phyloP scores from a whole-genome alignment of 2,329 filamentous ascomycete species.

The Bisporella sp. region DNA sequence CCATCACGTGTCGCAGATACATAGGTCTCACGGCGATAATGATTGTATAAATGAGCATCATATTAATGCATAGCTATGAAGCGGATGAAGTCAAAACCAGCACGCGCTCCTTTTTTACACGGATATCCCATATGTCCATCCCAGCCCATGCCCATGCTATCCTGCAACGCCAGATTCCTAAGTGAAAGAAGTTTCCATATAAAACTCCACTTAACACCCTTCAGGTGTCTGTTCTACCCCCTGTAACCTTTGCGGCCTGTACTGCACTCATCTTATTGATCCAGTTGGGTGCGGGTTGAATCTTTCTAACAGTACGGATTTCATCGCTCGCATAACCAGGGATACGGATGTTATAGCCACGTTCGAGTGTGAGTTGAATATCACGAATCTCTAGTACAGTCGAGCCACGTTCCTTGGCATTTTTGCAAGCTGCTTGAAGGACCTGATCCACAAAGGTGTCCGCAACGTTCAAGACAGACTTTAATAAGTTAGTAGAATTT shows the following conservation, averaged over 20 bases:
- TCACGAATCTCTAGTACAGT: slow-evolving; percentile 86
- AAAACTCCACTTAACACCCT: not conserved
- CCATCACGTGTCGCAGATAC: too few species aligned
- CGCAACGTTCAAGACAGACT: slow-evolving; percentile 83
- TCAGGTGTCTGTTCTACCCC: slow-evolving; percentile 29
- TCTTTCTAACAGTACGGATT: slow-evolving; percentile 87
- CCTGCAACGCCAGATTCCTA: slow-evolving; percentile 5
- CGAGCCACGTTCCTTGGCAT: slow-evolving; percentile 87
- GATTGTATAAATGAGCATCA: too few species aligned
- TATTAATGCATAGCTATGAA: too few species aligned
- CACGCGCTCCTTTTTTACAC: too few species aligned
- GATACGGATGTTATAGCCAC: slow-evolving; percentile 84
- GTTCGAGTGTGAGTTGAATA: slow-evolving; percentile 74
- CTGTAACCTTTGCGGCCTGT: slow-evolving; percentile 81
- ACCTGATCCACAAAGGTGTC: slow-evolving; percentile 95
- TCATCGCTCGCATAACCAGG: slow-evolving; percentile 94
- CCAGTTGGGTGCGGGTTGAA: slow-evolving; percentile 82
- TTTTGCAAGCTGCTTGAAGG: slow-evolving; percentile 76
- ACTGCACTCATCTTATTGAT: slow-evolving; percentile 96
- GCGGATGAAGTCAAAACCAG: too few species aligned
- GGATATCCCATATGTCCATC: not conserved
- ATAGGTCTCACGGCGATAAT: too few species aligned
- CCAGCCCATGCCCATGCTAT: slow-evolving; percentile 1
- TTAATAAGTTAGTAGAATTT: slow-evolving; percentile 6
- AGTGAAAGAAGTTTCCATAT: not conserved